These are phyloP conservation scores for Solanum sejunctum DNA, from an alignment of 257 asterid genomes.

Conservation along the genomic window DNA sequence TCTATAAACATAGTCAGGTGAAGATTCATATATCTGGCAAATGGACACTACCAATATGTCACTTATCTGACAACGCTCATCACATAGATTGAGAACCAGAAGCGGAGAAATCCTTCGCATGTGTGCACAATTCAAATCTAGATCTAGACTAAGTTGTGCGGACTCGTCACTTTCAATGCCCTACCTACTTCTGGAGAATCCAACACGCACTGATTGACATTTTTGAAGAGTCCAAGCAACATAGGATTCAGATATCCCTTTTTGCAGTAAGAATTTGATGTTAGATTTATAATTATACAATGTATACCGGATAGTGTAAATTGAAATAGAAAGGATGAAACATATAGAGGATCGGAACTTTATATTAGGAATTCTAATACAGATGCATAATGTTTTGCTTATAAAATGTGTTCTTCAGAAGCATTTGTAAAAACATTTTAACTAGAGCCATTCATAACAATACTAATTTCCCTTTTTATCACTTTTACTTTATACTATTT, in stretches of 20 bases:
- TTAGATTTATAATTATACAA: neutral
- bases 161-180: neutral
- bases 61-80: neutral
- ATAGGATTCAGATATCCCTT: neutral
- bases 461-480: neutral
- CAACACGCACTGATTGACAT: neutral
- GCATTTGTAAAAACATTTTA: neutral
- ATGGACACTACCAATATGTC: neutral
- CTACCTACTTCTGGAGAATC: neutral
- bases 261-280: neutral
- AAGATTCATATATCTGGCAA: neutral
- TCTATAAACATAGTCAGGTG: neutral
- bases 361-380: neutral
- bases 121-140: neutral
- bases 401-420: neutral
- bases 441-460: neutral
- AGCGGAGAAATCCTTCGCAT: neutral
- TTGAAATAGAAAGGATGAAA: neutral
- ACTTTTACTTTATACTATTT: neutral
- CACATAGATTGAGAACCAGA: neutral
- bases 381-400: neutral
- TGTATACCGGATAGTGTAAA: neutral
- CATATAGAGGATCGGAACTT: neutral
- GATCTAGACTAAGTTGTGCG: neutral
- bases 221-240: neutral